phyloP scores from a whole-genome alignment of 1,139 yeast genomes.

The Kodamaea alishanica region DNA sequence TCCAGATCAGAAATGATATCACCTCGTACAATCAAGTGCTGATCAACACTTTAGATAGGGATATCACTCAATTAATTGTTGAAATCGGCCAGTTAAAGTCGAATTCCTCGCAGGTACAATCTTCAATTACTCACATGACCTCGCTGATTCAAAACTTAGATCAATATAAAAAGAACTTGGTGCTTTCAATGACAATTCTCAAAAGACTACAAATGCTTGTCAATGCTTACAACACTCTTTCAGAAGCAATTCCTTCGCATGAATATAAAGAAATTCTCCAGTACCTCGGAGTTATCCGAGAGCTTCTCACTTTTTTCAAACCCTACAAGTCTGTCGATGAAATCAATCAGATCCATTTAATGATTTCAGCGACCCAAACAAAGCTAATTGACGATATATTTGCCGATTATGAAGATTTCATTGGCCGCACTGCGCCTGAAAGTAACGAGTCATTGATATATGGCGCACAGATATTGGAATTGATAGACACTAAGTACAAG shows the following conservation, averaged over 20 bases:
- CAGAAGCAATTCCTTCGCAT: constrained; percentile 37
- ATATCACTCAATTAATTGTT: constrained; percentile 47
- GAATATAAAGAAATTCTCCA: constrained; percentile 67
- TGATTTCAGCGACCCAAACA: constrained; percentile 60
- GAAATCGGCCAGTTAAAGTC: constrained; percentile 26
- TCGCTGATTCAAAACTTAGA: constrained; percentile 75
- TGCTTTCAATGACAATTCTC: constrained; percentile 77
- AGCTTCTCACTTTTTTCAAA: constrained; percentile 71
- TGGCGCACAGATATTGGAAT: constrained; percentile 72
- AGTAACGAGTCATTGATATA: constrained; percentile 38
- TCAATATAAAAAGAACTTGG: constrained; percentile 76
- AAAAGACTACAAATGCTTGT: constrained; percentile 85
- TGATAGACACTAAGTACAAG: constrained; percentile 58
- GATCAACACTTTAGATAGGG: constrained; percentile 29
- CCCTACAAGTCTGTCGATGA: constrained; percentile 82
- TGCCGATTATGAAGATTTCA: constrained; percentile 60
- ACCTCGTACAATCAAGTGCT: constrained; percentile 25
- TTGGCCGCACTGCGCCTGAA: constrained; percentile 23
- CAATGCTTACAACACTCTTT: constrained; percentile 69
- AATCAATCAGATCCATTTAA: constrained; percentile 64
- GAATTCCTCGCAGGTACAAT: constrained; percentile 47
- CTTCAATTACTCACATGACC: constrained; percentile 66
- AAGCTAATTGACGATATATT: constrained; percentile 70
- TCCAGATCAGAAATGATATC: constrained; percentile 34
- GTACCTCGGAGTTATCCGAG: constrained; percentile 72